Conservation (phyloP, 495 filamentous ascomycete species). For the Xylaria curta region DNA sequence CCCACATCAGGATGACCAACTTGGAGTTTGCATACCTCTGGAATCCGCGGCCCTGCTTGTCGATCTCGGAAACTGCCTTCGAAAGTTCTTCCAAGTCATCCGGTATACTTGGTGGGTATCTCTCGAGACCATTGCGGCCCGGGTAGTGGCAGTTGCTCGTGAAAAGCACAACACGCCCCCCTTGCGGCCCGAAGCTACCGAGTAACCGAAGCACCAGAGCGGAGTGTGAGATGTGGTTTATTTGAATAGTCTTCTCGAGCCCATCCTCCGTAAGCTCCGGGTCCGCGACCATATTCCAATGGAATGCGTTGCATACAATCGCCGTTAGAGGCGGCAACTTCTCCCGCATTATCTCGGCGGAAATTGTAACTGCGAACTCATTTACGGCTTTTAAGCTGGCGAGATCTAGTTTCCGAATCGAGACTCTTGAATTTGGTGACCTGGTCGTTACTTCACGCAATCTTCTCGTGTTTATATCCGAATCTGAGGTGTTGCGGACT, state of each 20-base stretch:
- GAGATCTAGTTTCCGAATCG: constrained; percentile 49
- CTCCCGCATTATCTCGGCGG: constrained; percentile 35
- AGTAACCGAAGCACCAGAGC: constrained; percentile 52
- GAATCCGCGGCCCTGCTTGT: constrained; percentile 50
- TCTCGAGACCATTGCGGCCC: constrained; percentile 50
- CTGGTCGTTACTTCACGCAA: constrained; percentile 39
- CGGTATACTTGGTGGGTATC: constrained; percentile 39
- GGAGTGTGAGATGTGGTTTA: constrained; percentile 53
- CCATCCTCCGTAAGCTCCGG: constrained; percentile 49
- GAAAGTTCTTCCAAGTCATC: constrained; percentile 36
- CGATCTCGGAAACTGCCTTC: constrained; percentile 28
- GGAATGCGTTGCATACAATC: constrained; percentile 55
- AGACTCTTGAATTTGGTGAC: constrained; percentile 34
- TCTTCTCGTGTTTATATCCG: constrained; percentile 49
- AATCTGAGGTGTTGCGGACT: constrained; percentile 46
- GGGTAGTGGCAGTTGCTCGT: constrained; percentile 48
- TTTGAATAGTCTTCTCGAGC: constrained; percentile 53
- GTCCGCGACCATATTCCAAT: constrained; percentile 49
- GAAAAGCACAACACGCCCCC: constrained; percentile 51
- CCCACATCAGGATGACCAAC: constrained; percentile 51
- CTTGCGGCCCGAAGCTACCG: constrained; percentile 46
- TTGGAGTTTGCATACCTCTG: constrained; percentile 54
- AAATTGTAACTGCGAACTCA: constrained; percentile 35
- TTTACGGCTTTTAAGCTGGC: constrained; percentile 43
- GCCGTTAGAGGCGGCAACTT: constrained; percentile 44